Conservation (phyloP, 306 rosid genomes). For the Hippophae gyantsensis region DNA sequence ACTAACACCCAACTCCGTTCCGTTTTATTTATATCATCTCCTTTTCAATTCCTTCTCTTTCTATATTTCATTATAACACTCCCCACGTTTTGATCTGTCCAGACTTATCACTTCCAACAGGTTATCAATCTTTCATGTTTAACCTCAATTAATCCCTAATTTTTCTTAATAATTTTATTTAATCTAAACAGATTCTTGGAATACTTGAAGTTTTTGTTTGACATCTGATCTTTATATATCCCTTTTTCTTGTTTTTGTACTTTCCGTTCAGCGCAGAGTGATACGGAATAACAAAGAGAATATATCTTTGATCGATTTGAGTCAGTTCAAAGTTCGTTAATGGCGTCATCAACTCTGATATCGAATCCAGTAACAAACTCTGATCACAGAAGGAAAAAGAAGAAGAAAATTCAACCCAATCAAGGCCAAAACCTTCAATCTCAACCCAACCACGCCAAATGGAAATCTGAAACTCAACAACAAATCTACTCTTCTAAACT, state of each 20-base stretch:
- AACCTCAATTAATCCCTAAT: too few relatives aligned
- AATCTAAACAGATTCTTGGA: not conserved
- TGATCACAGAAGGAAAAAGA: slow-evolving; percentile 43
- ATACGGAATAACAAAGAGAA: not conserved
- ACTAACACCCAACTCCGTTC: slow-evolving; percentile 39
- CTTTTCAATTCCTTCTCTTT: not conserved
- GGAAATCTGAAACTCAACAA: slow-evolving; percentile 77
- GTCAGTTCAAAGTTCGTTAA: slow-evolving; percentile 18
- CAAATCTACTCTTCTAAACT: slow-evolving; percentile 69
- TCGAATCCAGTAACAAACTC: slow-evolving; percentile 41
- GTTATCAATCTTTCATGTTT: too few relatives aligned
- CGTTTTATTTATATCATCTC: slow-evolving; percentile 18
- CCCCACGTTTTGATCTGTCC: not conserved
- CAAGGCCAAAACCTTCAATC: slow-evolving; percentile 22
- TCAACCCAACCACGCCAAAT: slow-evolving; percentile 22
- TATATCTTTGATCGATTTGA: slow-evolving; percentile 17
- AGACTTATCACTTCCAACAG: too few relatives aligned
- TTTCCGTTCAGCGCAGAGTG: not conserved
- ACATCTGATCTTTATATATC: not conserved
- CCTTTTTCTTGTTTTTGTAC: not conserved
- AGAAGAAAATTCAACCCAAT: slow-evolving; percentile 45
- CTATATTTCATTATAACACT: not conserved
- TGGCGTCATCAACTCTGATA: slow-evolving; percentile 42
- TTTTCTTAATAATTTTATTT: too few relatives aligned
- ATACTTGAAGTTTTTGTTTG: not conserved